Evolutionary conservation across 768 basidiomycete species (phyloP).

Genomic region (Podaxis sp.): DNA sequence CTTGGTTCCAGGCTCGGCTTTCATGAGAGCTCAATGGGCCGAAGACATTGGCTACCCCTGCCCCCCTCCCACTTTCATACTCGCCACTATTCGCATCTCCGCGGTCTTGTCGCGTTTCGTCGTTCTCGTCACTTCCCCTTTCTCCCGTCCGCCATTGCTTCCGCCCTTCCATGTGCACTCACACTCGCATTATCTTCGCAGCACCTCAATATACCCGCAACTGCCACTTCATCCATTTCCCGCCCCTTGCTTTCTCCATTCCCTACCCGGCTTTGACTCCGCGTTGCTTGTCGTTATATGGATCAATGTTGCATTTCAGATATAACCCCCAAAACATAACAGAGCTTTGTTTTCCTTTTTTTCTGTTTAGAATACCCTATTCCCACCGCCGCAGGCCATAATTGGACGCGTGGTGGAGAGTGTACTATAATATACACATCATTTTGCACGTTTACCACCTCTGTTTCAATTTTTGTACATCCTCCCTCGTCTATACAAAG

Average conservation of each 20-base stretch:
- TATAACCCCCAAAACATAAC: background rate
- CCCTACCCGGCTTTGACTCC: background rate
- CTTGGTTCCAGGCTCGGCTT: background rate
- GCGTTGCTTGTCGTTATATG: background rate
- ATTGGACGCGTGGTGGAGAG: background rate
- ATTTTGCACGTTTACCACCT: background rate
- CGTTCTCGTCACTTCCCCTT: background rate
- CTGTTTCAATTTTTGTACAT: background rate
- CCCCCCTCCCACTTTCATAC: background rate
- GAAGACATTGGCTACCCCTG: background rate
- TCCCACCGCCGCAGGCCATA: background rate
- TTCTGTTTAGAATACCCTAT: background rate
- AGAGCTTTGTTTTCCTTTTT: background rate
- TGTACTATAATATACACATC: background rate
- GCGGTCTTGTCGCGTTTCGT: background rate
- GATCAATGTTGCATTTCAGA: background rate
- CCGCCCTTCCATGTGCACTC: background rate
- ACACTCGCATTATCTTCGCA: background rate
- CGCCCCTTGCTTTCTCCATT: background rate
- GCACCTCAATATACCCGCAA: background rate
- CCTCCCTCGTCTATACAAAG: background rate
- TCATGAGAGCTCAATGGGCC: background rate
- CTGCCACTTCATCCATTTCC: background rate
- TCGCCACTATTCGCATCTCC: background rate
- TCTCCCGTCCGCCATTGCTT: background rate